Conservation (phyloP, 2,329 filamentous ascomycete species). For the Malbranchea cinnamomea region DNA sequence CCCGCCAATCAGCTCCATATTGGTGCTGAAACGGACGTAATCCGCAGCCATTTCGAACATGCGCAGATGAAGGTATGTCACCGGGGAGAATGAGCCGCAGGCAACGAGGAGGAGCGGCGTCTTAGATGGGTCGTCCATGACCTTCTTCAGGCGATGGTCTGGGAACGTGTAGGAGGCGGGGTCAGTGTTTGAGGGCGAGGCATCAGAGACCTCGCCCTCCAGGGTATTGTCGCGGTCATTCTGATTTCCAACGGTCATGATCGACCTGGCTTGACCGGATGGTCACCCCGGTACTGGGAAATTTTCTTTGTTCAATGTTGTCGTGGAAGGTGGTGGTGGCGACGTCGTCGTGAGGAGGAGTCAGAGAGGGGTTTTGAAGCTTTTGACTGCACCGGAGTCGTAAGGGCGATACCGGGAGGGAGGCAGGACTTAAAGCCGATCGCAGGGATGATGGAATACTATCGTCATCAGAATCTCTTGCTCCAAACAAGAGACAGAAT, state of each 20-base stretch:
- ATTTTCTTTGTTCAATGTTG: too few species aligned
- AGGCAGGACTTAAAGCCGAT: too few species aligned
- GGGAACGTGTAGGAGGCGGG: constrained; percentile 32
- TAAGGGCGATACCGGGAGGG: too few species aligned
- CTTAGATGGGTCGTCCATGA: constrained; percentile 33
- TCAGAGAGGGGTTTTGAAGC: too few species aligned
- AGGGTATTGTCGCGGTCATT: constrained; percentile 2
- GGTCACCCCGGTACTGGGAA: neutral
- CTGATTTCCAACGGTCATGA: neutral
- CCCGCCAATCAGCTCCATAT: constrained; percentile 75
- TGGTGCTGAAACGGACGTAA: constrained; percentile 57
- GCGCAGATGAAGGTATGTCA: constrained; percentile 55
- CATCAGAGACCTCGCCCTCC: neutral
- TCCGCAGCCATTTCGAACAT: constrained; percentile 84
- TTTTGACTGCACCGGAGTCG: too few species aligned
- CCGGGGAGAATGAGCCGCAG: constrained; percentile 52
- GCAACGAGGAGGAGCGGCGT: constrained; percentile 34
- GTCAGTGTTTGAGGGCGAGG: constrained; percentile 4
- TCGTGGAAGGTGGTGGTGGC: too few species aligned
- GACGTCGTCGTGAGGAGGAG: too few species aligned
- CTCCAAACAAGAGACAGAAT: too few species aligned
- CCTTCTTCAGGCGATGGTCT: constrained; percentile 28
- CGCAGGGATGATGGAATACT: too few species aligned
- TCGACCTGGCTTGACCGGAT: neutral
- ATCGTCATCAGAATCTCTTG: too few species aligned